Base-by-base conservation (phyloP, 306 rosid species). In the Vigna angularis region DNA sequence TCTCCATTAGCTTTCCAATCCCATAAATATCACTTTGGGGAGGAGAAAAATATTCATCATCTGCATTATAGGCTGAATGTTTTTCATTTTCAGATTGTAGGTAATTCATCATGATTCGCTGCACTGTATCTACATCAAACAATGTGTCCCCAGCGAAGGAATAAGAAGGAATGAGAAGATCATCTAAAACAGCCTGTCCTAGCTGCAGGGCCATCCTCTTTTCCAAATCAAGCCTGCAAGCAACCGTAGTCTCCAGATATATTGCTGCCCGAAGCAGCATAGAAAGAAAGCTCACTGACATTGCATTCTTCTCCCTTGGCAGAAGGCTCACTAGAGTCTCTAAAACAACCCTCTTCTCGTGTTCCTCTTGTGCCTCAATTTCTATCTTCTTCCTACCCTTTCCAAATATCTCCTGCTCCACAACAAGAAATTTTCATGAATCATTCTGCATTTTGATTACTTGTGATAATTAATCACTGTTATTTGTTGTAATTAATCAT, bases 221-320 rank as follows among this genome's bases (percentile, higher is more conserved):
- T 91, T 95, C 98, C 85, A 95, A 84, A 86, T 95, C 98, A 59
- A 92, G 88, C 81, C 94, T 86, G 80, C 98, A 95, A 56, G 93
- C 89, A 59, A 92, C 89, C 0, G 98, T 91, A 26, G 98, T 91
- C 68, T 90, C 98, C 0, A 95, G 92, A 58, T 79, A 86, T 67
- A 88, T 87, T 5, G 98, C 91, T 18, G 97, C 92, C 1, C 95
- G 88, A 44, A 95, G 96, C 76, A 93, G 86, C 95, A 88, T 82
- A 3, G 97, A 87, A 11, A 92, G 93, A 90, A 91, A 92, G 81
- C 98, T 91, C 45, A 95, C 96, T 12, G 98, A 88, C 85, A 91
- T 79, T 18, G 93, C 81, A 13, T 91, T 88, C 78, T 85, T 88
- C 84, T 89, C 98, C 85, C 85, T 85, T 24, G 98, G 98, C 48